phyloP scores from a whole-genome alignment of 2,329 filamentous ascomycete species.

The Gaeumannomyces sp. region DNA sequence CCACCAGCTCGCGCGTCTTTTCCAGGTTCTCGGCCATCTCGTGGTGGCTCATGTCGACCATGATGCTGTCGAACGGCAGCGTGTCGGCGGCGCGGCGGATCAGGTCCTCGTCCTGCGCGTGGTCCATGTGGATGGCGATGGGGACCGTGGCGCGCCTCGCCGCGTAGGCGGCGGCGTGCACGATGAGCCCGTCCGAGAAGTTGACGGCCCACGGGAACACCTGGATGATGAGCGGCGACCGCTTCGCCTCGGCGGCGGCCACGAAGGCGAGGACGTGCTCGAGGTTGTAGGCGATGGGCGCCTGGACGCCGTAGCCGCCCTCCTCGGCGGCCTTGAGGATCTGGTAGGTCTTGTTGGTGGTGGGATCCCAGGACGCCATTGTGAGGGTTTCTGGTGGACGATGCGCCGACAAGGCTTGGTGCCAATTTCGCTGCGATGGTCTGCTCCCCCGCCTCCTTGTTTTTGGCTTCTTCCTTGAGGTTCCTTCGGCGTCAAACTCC shows the following conservation, averaged over 20 bases:
- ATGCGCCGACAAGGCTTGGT: no score
- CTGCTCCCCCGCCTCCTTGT: no score
- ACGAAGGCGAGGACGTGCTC: conserved; percentile 35
- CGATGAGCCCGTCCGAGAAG: conserved; percentile 52
- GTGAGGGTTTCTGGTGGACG: no score
- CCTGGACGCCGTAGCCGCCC: conserved; percentile 52
- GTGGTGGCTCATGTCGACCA: conserved; percentile 69
- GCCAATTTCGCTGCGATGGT: no score
- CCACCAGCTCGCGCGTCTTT: conserved; percentile 20
- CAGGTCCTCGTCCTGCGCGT: conserved; percentile 60
- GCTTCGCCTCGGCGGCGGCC: conserved; percentile 16
- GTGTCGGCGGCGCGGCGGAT: conserved; percentile 47
- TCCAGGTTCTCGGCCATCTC: conserved; percentile 61
- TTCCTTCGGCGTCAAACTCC: no score
- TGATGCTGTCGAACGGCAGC: conserved; percentile 62
- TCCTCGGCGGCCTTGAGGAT: conserved; percentile 51
- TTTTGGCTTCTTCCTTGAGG: no score
- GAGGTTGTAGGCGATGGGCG: conserved; percentile 44
- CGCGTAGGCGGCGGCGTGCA: conserved; percentile 21
- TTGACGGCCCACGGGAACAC: conserved; percentile 70
- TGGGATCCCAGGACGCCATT: conserved; percentile 22
- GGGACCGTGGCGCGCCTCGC: no score
- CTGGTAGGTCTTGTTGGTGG: conserved; percentile 41
- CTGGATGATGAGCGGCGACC: conserved; percentile 59
- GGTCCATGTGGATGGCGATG: conserved; percentile 48